These are phyloP conservation scores for Pseudogymnoascus sp. DNA, from an alignment of 2,329 filamentous ascomycete genomes.

Conservation along the genomic window DNA sequence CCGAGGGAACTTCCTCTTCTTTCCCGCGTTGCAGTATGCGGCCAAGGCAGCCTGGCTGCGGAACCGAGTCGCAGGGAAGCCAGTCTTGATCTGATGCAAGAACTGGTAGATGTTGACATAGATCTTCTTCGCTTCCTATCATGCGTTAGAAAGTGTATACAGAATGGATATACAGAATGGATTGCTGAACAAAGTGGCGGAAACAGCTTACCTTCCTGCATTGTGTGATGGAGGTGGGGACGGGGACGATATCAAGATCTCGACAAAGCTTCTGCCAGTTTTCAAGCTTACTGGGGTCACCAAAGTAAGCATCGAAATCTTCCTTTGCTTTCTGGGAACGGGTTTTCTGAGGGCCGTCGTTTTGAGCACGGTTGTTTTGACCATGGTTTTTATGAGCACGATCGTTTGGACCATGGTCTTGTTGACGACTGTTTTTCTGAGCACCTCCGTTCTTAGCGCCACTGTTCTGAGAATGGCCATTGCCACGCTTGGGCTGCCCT, in stretches of 20 bases:
- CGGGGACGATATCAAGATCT: slow-evolving; percentile 34
- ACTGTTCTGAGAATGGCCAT: not conserved
- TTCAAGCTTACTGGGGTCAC: slow-evolving; percentile 24
- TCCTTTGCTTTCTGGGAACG: not conserved
- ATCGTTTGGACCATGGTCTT: too few species aligned
- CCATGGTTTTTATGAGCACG: not conserved
- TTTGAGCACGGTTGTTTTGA: not conserved
- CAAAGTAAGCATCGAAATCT: slow-evolving; percentile 21
- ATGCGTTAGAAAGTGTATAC: not conserved
- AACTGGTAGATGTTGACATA: slow-evolving; percentile 45
- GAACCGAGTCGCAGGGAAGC: slow-evolving; percentile 7
- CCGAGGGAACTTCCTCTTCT: not conserved
- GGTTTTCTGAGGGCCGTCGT: not conserved
- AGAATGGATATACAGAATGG: not conserved
- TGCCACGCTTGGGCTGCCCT: not conserved
- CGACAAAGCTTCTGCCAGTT: slow-evolving; percentile 39
- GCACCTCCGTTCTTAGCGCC: not conserved
- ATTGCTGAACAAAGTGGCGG: not conserved
- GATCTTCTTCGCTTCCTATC: slow-evolving; percentile 34
- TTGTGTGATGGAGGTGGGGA: slow-evolving; percentile 35
- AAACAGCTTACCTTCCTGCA: slow-evolving; percentile 35
- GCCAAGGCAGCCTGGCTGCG: not conserved
- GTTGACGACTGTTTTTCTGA: not conserved
- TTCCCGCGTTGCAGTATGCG: not conserved
- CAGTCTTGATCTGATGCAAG: slow-evolving; percentile 29